Conservation (phyloP, 75 land plant species). For the Cupressus sempervirens region DNA sequence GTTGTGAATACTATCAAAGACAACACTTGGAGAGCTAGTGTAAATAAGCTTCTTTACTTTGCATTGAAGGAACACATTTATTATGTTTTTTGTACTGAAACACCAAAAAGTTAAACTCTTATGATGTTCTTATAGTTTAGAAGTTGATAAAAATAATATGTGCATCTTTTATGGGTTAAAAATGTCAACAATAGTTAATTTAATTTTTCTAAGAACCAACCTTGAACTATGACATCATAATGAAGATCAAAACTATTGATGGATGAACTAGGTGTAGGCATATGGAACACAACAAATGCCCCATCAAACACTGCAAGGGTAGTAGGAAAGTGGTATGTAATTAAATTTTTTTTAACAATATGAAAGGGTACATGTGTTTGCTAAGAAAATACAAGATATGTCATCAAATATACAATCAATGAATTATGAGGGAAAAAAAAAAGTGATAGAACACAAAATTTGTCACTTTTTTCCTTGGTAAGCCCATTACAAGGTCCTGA, state of each 20-base stretch:
- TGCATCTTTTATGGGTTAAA: background rate
- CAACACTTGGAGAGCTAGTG: conserved; percentile 95
- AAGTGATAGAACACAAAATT: background rate
- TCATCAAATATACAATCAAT: background rate
- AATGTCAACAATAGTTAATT: background rate
- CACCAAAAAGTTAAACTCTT: background rate
- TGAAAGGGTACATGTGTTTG: background rate
- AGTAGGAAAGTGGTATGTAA: background rate
- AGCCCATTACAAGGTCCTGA: background rate
- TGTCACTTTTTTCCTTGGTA: background rate
- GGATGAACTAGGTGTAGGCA: conserved; percentile 97
- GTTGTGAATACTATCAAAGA: conserved; percentile 85
- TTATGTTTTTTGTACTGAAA: conserved; percentile 89
- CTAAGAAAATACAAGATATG: background rate
- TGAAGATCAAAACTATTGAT: conserved; percentile 79
- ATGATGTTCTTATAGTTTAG: background rate
- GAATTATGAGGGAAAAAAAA: background rate
- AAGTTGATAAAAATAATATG: background rate
- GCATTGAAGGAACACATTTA: conserved; percentile 69
- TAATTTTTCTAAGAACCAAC: conserved; percentile 18
- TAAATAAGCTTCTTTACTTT: conserved; percentile 85
- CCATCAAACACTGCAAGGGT: conserved; percentile 54
- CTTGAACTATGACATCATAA: conserved; percentile 79
- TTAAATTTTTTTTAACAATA: background rate
- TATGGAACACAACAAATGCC: conserved; percentile 85